Conservation (phyloP, 192 early-diverging fungal species). For the Coemansia sp. region DNA sequence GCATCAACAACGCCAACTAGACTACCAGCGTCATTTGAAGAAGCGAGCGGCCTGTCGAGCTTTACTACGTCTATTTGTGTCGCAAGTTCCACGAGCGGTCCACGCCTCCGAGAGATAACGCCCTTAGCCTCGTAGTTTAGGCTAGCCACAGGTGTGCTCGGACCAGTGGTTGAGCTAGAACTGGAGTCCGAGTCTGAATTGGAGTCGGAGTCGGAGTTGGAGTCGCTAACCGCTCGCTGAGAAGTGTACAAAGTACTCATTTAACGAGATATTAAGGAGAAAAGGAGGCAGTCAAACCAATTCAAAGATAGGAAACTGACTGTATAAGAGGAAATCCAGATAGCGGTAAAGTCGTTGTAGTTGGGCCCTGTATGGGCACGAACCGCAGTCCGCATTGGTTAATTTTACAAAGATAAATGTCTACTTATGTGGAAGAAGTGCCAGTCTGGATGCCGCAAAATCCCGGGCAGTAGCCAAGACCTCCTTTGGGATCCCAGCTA, state of each 20-base stretch:
- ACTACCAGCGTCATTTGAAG: neutral
- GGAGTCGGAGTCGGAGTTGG: neutral
- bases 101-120: neutral
- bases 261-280: no score
- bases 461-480: constrained; percentile 43
- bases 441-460: constrained; percentile 18
- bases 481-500: constrained; percentile 65
- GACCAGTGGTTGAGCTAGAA: neutral
- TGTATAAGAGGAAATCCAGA: no score
- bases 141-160: neutral
- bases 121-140: neutral
- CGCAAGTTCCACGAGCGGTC: no score
- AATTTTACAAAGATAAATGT: neutral
- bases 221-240: neutral
- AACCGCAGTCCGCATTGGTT: no score
- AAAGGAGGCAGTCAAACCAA: no score
- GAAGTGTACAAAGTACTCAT: no score
- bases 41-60: neutral
- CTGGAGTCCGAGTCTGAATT: neutral
- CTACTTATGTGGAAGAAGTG: neutral
- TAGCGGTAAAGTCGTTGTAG: no score
- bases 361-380: neutral
- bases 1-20: constrained; percentile 6
- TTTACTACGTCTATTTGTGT: neutral
- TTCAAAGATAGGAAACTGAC: no score